Conservation (phyloP, 1,284 basidiomycete species). For the Ustilago hordei region DNA sequence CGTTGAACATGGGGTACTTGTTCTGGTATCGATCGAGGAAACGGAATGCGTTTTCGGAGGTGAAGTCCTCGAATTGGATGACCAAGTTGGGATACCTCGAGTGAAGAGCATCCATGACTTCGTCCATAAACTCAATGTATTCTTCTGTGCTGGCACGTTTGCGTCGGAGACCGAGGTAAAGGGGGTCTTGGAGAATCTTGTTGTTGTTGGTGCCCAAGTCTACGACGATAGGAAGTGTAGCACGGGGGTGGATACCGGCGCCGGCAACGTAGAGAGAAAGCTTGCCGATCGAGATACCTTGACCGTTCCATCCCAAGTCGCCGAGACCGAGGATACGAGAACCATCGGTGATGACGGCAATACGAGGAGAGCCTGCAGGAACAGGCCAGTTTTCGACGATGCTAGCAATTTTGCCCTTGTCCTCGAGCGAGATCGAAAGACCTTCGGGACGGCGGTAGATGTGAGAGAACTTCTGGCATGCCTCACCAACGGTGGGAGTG, state of each 20-base stretch:
- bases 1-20: conserved; percentile 74
- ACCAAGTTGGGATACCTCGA: conserved; percentile 78
- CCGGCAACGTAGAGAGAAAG: conserved; percentile 90
- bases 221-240: conserved; percentile 83
- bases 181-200: conserved; percentile 83
- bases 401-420: conserved; percentile 81
- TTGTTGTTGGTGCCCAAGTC: conserved; percentile 85
- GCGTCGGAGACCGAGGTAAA: conserved; percentile 82
- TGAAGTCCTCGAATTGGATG: conserved; percentile 82
- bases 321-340: conserved; percentile 92
- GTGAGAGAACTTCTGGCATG: conserved; percentile 78
- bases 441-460: conserved; percentile 83
- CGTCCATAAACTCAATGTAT: conserved; percentile 82
- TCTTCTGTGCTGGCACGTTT: conserved; percentile 68
- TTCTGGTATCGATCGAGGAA: conserved; percentile 66
- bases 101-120: conserved; percentile 82
- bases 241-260: conserved; percentile 85
- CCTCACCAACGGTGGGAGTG: conserved; percentile 91
- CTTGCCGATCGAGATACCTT: conserved; percentile 94
- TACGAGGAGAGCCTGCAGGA: conserved; percentile 65
- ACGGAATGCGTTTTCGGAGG: conserved; percentile 67
- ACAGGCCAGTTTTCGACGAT: conserved; percentile 83
- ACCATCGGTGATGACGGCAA: conserved; percentile 77
- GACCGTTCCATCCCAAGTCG: conserved; percentile 78
- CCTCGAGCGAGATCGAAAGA: conserved; percentile 70